Base-by-base conservation (phyloP, 495 filamentous ascomycete genomes). In the Penicillium angulare region DNA sequence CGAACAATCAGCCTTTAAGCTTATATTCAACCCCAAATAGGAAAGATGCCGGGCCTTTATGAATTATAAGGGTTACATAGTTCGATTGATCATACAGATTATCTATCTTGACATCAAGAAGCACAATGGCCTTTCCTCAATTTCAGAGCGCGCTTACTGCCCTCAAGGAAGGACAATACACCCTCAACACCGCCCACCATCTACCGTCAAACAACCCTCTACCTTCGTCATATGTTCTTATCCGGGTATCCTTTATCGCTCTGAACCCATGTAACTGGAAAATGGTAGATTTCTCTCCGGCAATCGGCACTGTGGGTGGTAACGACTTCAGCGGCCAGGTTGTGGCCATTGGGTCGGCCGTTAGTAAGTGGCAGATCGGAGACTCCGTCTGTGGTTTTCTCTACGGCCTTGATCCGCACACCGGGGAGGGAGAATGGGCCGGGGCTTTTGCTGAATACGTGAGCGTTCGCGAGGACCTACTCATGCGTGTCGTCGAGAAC, bases 261-360 rank as follows among this genome's bases (percentile, higher is more conserved):
- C n/a, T 79, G 17, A 79, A 77, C 43, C 70, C 73, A 0, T 61
- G 49, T 9, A 73, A 77, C 49, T 63, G 57, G 47, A 78, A 78
- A 45, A 67, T 71, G 49, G 50, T 65, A 23, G 61, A 61, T 31
- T 56, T 56, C 22, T 56, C 62, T 32, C 32, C 66, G 0, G 39
- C 33, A 7, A 39, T 47, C 1, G 72, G 72, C 0, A 60, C 57
- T 6, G 55, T 62, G n/a, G 49, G 57, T 40, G 73, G 73, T 1
- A 69, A 56, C 47, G 75, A 78, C 47, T 76, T 71, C 38, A 58
- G 70, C 9, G 75, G 74, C 3, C 51, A 53, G 4, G 46, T 77
- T 10, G 67, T 69, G 17, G 59, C 61, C n/a, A 20, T 69, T 5
- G 72, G 67, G 27, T 15, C 38, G 7, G 56, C 58, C 35, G 65